Evolutionary conservation across 805 yeast species (phyloP), one percentile per base, ranked within the genome.

Genomic region (Myxozyma geophila): DNA sequence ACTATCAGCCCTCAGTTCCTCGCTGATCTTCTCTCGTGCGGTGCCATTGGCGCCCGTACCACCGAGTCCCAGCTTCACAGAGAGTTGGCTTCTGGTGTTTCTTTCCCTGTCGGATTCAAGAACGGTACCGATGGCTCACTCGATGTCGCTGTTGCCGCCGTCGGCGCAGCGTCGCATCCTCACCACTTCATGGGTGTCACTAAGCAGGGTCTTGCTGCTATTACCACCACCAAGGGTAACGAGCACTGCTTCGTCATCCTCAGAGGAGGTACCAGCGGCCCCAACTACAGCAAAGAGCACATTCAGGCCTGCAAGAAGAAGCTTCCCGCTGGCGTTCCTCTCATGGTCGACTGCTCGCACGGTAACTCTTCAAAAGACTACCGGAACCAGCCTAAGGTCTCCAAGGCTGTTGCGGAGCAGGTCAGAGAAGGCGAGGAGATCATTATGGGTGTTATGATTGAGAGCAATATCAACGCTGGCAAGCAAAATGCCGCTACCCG

Each of bases 1-100:
- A 95, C 98, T 66, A 93, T 93, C 68, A 90, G 97, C 40, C 99
- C 99, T 19, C 99, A 93, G 82, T 93, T 84, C 83, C 83, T 93
- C 70, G 87, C 93, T 33, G 99, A 95, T 77, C 82, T 92, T 71
- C 83, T 93, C 70, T 88, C 96, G 40, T 86, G 93, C 70, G 99
- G 99, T 74, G 99, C 99, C 65, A 92, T 93, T 78, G 99, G 99
- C 75, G 99, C 99, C 62, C 88, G 99, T 82, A 93, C 99, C 63
- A 93, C 99, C 54, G 99, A 93, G 80, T 93, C 98, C 50, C 99
- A 93, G 79, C 85, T 93, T 66, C 99, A 93, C 81, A 88, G 99
- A 79, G 99, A 93, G 80, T 85, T 93, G 72, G 96, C 98, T 21
- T 92, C 98, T 8, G 99, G 99, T 59, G 82, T 95, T 66, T 90